Base-by-base conservation (phyloP, 2,329 filamentous ascomycete species). In the Macrophomina tecta region DNA sequence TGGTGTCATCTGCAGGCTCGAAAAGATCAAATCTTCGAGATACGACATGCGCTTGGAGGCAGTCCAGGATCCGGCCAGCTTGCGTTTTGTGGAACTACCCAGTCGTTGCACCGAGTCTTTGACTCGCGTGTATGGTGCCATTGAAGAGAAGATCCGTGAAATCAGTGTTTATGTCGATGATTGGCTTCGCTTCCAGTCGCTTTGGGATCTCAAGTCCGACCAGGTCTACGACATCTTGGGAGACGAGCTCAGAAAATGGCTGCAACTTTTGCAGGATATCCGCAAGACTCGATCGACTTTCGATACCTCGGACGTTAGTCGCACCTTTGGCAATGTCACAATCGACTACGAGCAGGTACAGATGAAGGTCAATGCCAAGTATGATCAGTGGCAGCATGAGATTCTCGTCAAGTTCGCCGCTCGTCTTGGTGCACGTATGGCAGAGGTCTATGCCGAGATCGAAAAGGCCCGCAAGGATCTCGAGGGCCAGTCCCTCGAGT, bases 301-400 rank as follows among this genome's bases (percentile, higher is more conserved):
- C 73, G 95, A 99, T 76, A 99, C 94, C 1, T 96, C 94, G 8
- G 95, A 97, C 76, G 92, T 96, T 70, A 95, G 91, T 78, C 91
- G 92, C 46, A 91, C 91, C 1, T 99, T 99, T 76, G 95, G 95
- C 4, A 94, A 97, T 78, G 89, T 98, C 64, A 93, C 91, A 4
- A 93, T 99, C 74, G 94, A 99, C 77, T 99, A 99, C 75, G 95
- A 98, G 73, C 96, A 99, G 79, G 95, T 99, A 0, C 96, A 99
- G 79, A 93, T 94, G 67, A 97, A 97, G 80, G 95, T 99, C 78
- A 99, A 98, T 74, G 93, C 93, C 73, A 99, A 98, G 78, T 99
- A 99, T 76, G 96, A 99, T 76, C 94, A 98, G 78, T 99, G 96
- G 95, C 95, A 99, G 78, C 93, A 97, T 73, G 95, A 99, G 71